Evolutionary conservation across 257 asterid species (phyloP).

Genomic region (Nemophila menziesii): DNA sequence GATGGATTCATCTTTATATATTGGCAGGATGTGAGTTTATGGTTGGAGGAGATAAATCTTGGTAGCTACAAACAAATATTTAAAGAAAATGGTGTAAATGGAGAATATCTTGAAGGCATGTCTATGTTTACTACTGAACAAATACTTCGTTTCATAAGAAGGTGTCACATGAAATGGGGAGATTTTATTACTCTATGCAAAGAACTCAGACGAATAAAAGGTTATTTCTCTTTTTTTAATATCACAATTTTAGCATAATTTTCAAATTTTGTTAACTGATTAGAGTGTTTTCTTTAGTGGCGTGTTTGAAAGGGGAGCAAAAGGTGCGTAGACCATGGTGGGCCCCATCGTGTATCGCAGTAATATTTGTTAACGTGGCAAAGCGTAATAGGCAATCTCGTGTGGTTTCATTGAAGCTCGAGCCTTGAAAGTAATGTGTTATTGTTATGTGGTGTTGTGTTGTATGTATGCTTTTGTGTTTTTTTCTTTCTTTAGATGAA

Average conservation of each 20-base stretch:
- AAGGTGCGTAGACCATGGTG: constrained; percentile 91
- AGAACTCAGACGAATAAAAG: constrained; percentile 99
- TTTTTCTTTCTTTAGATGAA: background rate
- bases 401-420: constrained; percentile 93
- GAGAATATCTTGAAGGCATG: constrained; percentile 97
- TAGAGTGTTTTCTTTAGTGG: constrained; percentile 33
- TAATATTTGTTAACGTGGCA: constrained; percentile 54
- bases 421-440: constrained; percentile 41
- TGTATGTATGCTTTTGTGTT: constrained; percentile 13
- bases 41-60: constrained; percentile 95
- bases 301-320: constrained; percentile 99
- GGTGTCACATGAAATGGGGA: constrained; percentile 99
- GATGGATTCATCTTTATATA: constrained; percentile 5
- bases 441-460: no score
- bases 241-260: background rate
- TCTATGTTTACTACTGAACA: constrained; percentile 98
- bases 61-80: constrained; percentile 80
- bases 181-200: constrained; percentile 98
- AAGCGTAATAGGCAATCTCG: constrained; percentile 85
- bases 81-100: constrained; percentile 90
- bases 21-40: constrained; percentile 86
- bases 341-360: constrained; percentile 79
- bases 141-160: constrained; percentile 94
- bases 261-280: background rate
- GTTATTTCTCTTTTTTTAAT: constrained; percentile 21